These are phyloP conservation scores for Aphanomyces invadans DNA, from an alignment of 352 stramenopile species.

Conservation along the genomic window DNA sequence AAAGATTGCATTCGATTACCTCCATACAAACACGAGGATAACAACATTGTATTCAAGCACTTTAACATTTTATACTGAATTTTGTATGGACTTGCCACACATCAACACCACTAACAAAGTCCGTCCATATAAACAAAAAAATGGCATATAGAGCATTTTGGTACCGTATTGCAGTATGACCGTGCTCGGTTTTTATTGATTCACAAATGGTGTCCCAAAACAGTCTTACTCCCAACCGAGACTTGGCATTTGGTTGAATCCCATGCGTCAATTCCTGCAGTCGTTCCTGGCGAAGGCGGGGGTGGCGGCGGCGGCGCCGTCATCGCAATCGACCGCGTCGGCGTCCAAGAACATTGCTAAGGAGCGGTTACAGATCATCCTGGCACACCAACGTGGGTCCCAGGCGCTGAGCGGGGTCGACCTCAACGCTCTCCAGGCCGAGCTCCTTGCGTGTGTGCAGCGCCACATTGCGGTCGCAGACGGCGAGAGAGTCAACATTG, in stretches of 20 bases:
- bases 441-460: slow-evolving; percentile 81
- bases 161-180: background rate
- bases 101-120: background rate
- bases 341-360: slow-evolving; percentile 80
- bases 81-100: background rate
- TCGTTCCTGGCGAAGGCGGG: slow-evolving; percentile 35
- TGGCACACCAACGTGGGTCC: slow-evolving; percentile 77
- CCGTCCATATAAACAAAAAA: background rate
- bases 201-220: background rate
- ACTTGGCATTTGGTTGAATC: background rate
- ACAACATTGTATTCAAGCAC: no score
- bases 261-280: slow-evolving; percentile 25
- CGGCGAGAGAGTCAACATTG: slow-evolving; percentile 85
- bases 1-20: no score
- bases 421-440: slow-evolving; percentile 62
- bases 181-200: background rate
- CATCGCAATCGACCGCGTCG: slow-evolving; percentile 22
- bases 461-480: slow-evolving; percentile 80
- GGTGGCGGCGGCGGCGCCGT: slow-evolving; percentile 33
- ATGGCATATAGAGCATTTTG: no score
- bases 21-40: no score
- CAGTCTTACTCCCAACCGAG: background rate
- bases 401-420: slow-evolving; percentile 80
- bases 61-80: background rate
- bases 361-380: slow-evolving; percentile 84